Evolutionary conservation across 2,329 filamentous ascomycete genomes (phyloP).

Genomic region (Fusarium lyarnte): DNA sequence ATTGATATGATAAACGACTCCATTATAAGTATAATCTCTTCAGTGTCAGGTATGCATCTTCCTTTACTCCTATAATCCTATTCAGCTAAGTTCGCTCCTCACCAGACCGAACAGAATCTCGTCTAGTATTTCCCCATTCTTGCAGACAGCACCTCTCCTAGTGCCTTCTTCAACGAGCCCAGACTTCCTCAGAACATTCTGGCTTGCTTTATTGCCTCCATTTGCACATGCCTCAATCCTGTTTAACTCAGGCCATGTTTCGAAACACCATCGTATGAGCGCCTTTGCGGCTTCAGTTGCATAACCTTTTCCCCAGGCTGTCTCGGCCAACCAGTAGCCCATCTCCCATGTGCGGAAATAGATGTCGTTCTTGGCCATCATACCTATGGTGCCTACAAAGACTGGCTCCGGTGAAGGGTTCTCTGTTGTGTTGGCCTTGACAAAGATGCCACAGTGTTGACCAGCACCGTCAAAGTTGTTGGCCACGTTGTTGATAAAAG

Average conservation of each 20-base stretch:
- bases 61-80: neutral
- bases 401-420: conserved; percentile 40
- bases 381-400: conserved; percentile 54
- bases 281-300: conserved; percentile 52
- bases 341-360: conserved; percentile 57
- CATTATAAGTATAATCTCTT: neutral
- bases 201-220: conserved; percentile 54
- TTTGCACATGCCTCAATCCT: conserved; percentile 55
- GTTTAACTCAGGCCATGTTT: conserved; percentile 51
- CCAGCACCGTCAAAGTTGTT: conserved; percentile 29
- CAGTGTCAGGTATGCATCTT: neutral
- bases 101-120: conserved; percentile 51
- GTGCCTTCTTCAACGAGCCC: conserved; percentile 58
- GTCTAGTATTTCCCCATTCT: conserved; percentile 53
- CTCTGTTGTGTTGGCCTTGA: conserved; percentile 40
- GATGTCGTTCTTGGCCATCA: conserved; percentile 50
- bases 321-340: conserved; percentile 59
- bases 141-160: conserved; percentile 53
- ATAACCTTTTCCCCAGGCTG: conserved; percentile 58
- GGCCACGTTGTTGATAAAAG: conserved; percentile 46
- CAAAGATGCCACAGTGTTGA: conserved; percentile 50
- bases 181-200: conserved; percentile 53
- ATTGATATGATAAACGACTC: neutral
- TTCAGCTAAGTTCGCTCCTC: conserved; percentile 46
- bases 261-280: conserved; percentile 57